These are phyloP conservation scores for Saccharomycopsis javanensis DNA, from an alignment of 805 yeast species.

Conservation along the genomic window DNA sequence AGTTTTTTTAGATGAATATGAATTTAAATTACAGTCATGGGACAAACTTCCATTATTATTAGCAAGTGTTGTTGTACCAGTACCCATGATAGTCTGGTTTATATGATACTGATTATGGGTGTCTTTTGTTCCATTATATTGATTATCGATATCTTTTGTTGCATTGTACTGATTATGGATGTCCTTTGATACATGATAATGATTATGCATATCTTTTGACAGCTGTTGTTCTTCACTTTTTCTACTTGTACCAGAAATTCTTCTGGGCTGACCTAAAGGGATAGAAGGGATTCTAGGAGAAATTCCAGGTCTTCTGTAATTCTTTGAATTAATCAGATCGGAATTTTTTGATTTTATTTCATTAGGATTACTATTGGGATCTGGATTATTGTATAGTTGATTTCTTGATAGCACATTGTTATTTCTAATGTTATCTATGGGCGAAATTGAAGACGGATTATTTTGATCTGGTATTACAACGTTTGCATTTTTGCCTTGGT, in stretches of 20 bases:
- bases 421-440: background rate
- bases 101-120: background rate
- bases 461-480: background rate
- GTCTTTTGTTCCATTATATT: background rate
- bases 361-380: background rate
- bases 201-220: background rate
- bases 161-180: background rate
- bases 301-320: background rate
- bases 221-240: slow-evolving; percentile 1
- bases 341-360: background rate
- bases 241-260: slow-evolving; percentile 13
- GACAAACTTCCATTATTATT: background rate
- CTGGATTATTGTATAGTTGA: background rate
- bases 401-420: background rate
- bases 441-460: too few species aligned
- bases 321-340: background rate
- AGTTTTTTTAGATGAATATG: background rate
- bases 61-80: slow-evolving; percentile 5
- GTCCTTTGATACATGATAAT: background rate
- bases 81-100: background rate
- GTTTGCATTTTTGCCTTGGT: background rate
- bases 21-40: background rate
- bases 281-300: slow-evolving; percentile 4
- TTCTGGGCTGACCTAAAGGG: slow-evolving; percentile 16
- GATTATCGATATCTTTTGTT: background rate